Base-by-base conservation (phyloP, 208 protist genomes). In the Trypanosoma platydactyli region DNA sequence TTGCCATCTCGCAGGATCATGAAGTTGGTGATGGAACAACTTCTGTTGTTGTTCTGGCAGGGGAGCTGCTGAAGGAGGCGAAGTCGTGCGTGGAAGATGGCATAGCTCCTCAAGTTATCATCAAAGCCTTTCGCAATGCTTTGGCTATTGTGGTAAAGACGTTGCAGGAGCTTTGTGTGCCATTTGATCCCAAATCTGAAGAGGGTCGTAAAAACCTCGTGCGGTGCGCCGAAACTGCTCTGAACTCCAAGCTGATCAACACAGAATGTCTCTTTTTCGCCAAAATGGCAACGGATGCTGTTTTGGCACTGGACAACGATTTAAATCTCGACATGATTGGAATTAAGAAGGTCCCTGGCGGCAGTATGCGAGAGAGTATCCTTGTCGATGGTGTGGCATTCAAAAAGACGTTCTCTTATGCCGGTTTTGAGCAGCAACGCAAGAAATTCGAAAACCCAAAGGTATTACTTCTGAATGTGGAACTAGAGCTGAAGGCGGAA, bases 321-420 rank as follows among this genome's bases (percentile, higher is more conserved):
- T 86, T 99, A 56, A 93, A 98, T 64, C 79, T 99, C 22, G 89
- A 98, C 49, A 92, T 99, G 80, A 98, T 99, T 76, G 99, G 99
- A 30, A 98, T 99, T 53, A 99, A 99, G 84, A 99, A 99, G 81
- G 98, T 99, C 25, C 74, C 82, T n/a, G 99, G 99, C 68, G 99
- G 99, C 58, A 93, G 97, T 68, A 94, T 99, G 82, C 65, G 97
- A 77, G 99, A 99, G 44, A 99, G 98, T 53, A 61, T 98, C 11
- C 89, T 99, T 29, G 95, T 99, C 52, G 85, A 99, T 54, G 99
- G 99, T 63, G 99, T 99, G 20, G 99, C 99, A 1, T 99, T 99
- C 93, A 99, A 99, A 88, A 99, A 99, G 86, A 99, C 98, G 35
- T 99, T 99, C 71, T 99, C 97, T 9, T 99, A 99, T 85, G 99